Percentiles rank a stretch among this genome's conserved stretches.
These are phyloP conservation scores for Penicillium chermesinum DNA, from an alignment of 495 filamentous ascomycete species.

Conservation along the genomic window DNA sequence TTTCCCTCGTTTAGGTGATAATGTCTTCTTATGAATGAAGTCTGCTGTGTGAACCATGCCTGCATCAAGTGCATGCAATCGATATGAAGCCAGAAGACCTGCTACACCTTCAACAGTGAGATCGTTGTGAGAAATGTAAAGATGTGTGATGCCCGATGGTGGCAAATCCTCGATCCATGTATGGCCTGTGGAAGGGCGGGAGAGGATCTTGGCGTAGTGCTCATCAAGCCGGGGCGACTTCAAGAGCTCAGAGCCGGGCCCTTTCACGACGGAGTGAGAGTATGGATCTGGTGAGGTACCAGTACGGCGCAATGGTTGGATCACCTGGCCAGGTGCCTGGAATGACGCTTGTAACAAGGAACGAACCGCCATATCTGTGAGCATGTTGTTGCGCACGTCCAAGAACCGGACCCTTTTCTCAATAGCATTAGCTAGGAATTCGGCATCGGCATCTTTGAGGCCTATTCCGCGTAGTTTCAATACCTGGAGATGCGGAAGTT, in stretches of 20 bases:
- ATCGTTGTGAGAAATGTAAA: conserved; percentile 55
- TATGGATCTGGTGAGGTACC: conserved; percentile 12
- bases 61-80: conserved; percentile 50
- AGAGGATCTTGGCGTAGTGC: conserved; percentile 44
- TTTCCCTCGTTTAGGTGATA: conserved; percentile 12
- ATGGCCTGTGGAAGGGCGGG: conserved; percentile 43
- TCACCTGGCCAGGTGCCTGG: conserved; percentile 11
- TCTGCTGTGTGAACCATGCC: conserved; percentile 40
- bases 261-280: conserved; percentile 5
- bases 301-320: not conserved
- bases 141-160: conserved; percentile 53
- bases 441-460: conserved; percentile 51
- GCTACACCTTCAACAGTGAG: conserved; percentile 54
- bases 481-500: conserved; percentile 48
- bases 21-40: conserved; percentile 15
- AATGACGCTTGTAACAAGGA: conserved; percentile 51
- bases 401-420: conserved; percentile 49
- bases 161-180: conserved; percentile 50
- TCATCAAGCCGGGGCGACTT: conserved; percentile 44
- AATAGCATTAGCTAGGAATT: conserved; percentile 50
- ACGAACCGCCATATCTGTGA: conserved; percentile 52
- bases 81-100: conserved; percentile 45
- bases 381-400: conserved; percentile 54
- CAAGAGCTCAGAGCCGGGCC: conserved; percentile 22
- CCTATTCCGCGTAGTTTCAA: conserved; percentile 55